A percentile compares a stretch with the other conserved stretches of the same genome.
These are phyloP conservation scores for Groenewaldozyma tartarivorans DNA, from an alignment of 805 yeast genomes.

Conservation along the genomic window DNA sequence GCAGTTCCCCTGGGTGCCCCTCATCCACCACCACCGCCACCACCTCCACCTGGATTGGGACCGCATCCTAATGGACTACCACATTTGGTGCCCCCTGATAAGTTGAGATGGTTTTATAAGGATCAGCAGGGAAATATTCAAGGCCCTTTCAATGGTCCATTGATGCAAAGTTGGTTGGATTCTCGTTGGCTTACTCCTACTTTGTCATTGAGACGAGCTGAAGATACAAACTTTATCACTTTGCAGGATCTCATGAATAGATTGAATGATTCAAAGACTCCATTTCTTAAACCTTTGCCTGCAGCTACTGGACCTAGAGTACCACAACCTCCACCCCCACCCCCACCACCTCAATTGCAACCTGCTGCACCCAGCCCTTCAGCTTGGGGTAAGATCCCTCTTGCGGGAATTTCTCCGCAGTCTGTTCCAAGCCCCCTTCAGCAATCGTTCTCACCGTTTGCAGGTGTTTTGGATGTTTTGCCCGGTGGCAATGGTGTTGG, in stretches of 20 bases:
- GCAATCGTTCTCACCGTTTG: too few relatives aligned
- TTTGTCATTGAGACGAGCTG: slow-evolving; percentile 49
- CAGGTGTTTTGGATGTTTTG: too few relatives aligned
- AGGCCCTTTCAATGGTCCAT: slow-evolving; percentile 68
- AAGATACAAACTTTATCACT: slow-evolving; percentile 40
- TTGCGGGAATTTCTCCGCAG: too few relatives aligned
- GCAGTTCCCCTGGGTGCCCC: background rate
- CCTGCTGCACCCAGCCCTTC: background rate
- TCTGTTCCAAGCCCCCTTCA: too few relatives aligned
- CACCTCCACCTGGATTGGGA: background rate
- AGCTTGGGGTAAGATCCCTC: too few relatives aligned
- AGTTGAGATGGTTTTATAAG: slow-evolving; percentile 59
- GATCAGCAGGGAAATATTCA: slow-evolving; percentile 65
- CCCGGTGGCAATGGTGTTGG: too few relatives aligned
- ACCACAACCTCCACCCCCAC: background rate
- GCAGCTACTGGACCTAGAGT: slow-evolving; percentile 1
- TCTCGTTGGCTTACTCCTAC: slow-evolving; percentile 48
- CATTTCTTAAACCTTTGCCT: slow-evolving; percentile 46
- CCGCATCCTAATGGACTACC: slow-evolving; percentile 14
- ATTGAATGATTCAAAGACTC: slow-evolving; percentile 42
- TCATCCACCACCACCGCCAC: background rate
- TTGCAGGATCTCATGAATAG: slow-evolving; percentile 44
- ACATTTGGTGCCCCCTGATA: slow-evolving; percentile 29
- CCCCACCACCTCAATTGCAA: background rate
- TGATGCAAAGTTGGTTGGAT: slow-evolving; percentile 73